These are phyloP conservation scores for Claviceps maximensis DNA, from an alignment of 2,329 filamentous ascomycete genomes.

Conservation along the genomic window DNA sequence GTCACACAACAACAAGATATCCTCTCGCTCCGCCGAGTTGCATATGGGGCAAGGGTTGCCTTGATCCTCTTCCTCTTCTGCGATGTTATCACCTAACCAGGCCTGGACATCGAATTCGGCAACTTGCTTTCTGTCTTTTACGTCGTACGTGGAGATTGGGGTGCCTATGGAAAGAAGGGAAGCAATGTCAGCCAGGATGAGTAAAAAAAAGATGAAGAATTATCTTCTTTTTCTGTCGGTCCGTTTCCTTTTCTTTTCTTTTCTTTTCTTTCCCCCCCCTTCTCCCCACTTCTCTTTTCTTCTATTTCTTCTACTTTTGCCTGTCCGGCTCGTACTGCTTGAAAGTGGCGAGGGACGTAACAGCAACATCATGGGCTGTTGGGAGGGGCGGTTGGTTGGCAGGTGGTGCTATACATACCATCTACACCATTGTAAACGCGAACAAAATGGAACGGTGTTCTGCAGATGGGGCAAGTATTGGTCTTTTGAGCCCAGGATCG, in stretches of 20 bases:
- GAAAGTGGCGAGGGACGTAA: neutral
- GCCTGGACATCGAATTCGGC: slow-evolving; percentile 74
- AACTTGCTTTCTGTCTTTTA: slow-evolving; percentile 77
- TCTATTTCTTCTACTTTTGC: neutral
- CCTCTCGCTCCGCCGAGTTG: slow-evolving; percentile 65
- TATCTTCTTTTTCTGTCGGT: neutral
- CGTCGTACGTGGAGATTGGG: slow-evolving; percentile 44
- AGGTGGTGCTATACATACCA: slow-evolving; percentile 42
- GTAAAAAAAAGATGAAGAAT: no score
- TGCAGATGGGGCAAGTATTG: slow-evolving; percentile 96
- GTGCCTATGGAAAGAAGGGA: slow-evolving; percentile 30
- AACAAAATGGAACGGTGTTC: slow-evolving; percentile 80
- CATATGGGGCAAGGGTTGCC: slow-evolving; percentile 73
- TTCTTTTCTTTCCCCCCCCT: neutral
- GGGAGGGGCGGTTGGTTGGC: slow-evolving; percentile 7
- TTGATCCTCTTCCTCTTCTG: slow-evolving; percentile 52
- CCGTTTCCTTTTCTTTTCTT: neutral
- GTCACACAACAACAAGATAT: slow-evolving; percentile 79
- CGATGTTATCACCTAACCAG: slow-evolving; percentile 58
- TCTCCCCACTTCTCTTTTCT: no score
- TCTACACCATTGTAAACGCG: slow-evolving; percentile 68
- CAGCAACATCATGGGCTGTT: neutral
- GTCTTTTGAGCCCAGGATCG: slow-evolving; percentile 92
- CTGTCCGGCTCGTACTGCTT: neutral
- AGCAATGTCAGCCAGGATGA: neutral